phyloP scores from a whole-genome alignment of 2,329 filamentous ascomycete species.

The Microsporum audouinii region DNA sequence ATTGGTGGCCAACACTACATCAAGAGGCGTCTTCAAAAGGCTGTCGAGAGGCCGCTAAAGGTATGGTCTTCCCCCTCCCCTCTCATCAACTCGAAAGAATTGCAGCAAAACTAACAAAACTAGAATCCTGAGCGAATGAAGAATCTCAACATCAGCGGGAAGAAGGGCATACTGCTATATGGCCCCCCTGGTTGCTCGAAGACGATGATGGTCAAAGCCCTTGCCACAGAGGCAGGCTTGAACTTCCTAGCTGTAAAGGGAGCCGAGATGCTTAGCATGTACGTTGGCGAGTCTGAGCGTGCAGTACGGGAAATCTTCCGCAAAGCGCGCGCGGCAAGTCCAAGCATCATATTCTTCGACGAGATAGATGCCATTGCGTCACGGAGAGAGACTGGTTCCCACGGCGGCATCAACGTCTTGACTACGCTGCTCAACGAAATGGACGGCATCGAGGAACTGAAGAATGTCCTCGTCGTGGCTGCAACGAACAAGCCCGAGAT shows the following conservation, averaged over 20 bases:
- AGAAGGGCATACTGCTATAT: conserved; percentile 78
- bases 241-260: conserved; percentile 95
- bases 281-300: conserved; percentile 87
- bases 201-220: conserved; percentile 79
- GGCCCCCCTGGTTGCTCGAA: conserved; percentile 92
- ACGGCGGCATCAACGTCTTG: conserved; percentile 62
- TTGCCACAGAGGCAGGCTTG: conserved; percentile 79
- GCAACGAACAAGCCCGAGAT: conserved; percentile 84
- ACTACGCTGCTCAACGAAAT: conserved; percentile 88
- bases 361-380: conserved; percentile 81
- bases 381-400: conserved; percentile 40
- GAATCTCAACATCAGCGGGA: conserved; percentile 45
- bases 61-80: conserved; percentile 23
- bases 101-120: background rate
- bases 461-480: conserved; percentile 74
- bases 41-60: conserved; percentile 48
- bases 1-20: conserved; percentile 75
- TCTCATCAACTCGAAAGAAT: background rate
- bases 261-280: conserved; percentile 89
- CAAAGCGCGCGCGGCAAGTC: conserved; percentile 71
- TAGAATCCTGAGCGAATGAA: conserved; percentile 42
- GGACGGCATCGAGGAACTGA: conserved; percentile 80
- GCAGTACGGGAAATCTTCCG: conserved; percentile 75
- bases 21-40: conserved; percentile 54
- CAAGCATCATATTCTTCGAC: conserved; percentile 93